Evolutionary conservation across 2,329 filamentous ascomycete species (phyloP), one percentile per base, ranked within the genome.

Genomic region (Sphaerulina vaccinii): DNA sequence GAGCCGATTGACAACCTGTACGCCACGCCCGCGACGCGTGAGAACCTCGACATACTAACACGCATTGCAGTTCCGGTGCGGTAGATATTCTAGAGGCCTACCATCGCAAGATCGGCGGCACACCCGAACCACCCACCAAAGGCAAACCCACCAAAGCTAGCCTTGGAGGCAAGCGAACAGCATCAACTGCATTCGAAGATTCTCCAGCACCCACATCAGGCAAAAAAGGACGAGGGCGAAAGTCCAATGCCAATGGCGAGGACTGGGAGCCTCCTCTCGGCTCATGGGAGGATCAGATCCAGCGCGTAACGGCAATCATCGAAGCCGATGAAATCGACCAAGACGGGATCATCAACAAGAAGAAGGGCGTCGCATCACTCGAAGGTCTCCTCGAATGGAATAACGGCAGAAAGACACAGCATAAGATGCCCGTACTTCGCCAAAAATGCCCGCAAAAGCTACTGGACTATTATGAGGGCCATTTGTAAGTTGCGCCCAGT

Each of bases 1-100:
- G 88, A 93, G 66, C 84, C 86, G 0, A 84, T 88, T 61, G 81
- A 83, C 9, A 91, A 90, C 60, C 73, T 89, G 81, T 84, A 70
- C 53, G 77, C 53, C 13, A 9, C 19, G 7, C 19, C 5, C 16
- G 6, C 37, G 2, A 37, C n/a, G 42, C 55, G 40, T 37, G 21
- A 35, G 16, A 19, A 8, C 13, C 2, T 18, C 22, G 8, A 6
- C 3, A 32, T 16, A 33, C 51, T 57, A 27, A 59, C 29, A 8
- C 9, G 11, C 5, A 10, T n/a, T 27, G 10, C 32, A 62, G 59
- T 9, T 68, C 65, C 43, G 70, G 69, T 15, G 74, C 75, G 2
- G 51, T 59, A 19, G 74, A 84, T 10, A 75, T 87, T 1, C 74
- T 92, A 0, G 70, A 81, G 3, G 80, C 81, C 8, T 92, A 92